Evolutionary conservation across 192 early-diverging fungal species (phyloP).

Genomic region (Coemansia brasiliensis): DNA sequence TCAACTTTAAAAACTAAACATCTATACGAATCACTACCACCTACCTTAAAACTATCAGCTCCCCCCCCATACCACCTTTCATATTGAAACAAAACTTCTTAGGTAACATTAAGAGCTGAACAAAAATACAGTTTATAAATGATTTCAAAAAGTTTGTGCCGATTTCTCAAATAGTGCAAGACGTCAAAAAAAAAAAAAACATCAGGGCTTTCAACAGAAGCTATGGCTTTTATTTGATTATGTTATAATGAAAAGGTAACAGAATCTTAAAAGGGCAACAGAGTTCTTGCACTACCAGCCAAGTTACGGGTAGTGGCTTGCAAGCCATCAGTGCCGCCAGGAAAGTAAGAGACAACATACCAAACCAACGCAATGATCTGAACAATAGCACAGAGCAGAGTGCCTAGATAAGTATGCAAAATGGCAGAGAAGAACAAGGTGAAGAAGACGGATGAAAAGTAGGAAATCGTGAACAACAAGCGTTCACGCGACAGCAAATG

Average conservation of each 20-base stretch:
- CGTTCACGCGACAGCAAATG: conserved; percentile 80
- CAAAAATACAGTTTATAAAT: no score
- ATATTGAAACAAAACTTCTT: no score
- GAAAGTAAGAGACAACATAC: conserved; percentile 83
- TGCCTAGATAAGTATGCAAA: conserved; percentile 74
- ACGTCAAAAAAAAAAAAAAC: no score
- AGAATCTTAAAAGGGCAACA: conserved; percentile 36
- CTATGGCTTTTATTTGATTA: no score
- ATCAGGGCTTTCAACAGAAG: no score
- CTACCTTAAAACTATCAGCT: no score
- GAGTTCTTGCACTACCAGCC: conserved; percentile 37
- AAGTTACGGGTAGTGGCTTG: conserved; percentile 58
- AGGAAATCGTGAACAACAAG: conserved; percentile 75
- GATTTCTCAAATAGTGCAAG: no score
- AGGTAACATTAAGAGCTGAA: no score
- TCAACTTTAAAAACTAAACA: no score
- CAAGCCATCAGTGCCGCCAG: conserved; percentile 65
- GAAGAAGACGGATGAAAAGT: conserved; percentile 78
- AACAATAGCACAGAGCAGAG: conserved; percentile 73
- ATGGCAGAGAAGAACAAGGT: conserved; percentile 80
- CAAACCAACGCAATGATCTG: conserved; percentile 81
- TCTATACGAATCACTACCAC: no score
- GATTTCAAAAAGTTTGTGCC: no score
- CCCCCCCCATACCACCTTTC: no score
- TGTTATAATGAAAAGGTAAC: background rate